These are phyloP conservation scores for Dioszegia crocea DNA, from an alignment of 768 basidiomycete genomes.

Conservation along the genomic window DNA sequence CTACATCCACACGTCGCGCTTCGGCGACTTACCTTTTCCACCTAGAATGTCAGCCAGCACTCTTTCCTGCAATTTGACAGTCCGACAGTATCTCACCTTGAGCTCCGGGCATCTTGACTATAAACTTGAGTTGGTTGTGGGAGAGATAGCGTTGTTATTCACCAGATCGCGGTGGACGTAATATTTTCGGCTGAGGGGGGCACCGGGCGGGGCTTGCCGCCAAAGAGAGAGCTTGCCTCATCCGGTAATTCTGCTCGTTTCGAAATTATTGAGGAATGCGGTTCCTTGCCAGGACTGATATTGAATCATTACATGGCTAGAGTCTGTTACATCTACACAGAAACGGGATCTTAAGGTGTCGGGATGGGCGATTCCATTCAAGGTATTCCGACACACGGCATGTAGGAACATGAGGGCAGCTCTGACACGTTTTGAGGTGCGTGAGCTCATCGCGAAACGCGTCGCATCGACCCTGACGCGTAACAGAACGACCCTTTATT, in stretches of 20 bases:
- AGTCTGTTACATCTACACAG: background rate
- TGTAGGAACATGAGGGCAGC: no score
- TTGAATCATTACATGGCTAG: no score
- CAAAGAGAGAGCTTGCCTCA: background rate
- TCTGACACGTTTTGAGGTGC: no score
- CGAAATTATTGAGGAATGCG: background rate
- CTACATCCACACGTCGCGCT: background rate
- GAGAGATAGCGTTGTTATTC: background rate
- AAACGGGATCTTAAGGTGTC: no score
- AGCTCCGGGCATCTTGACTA: slow-evolving; percentile 1
- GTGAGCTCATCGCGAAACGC: background rate
- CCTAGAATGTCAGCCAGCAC: background rate
- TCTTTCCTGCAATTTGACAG: no score
- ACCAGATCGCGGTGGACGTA: no score
- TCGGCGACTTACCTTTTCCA: slow-evolving; percentile 1
- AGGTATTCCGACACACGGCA: no score
- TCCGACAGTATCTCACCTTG: no score
- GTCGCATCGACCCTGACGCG: background rate
- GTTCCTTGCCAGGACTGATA: no score
- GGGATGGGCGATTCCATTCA: no score
- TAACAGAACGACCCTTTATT: background rate
- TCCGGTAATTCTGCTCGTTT: background rate
- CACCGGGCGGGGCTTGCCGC: background rate
- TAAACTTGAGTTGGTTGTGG: background rate
- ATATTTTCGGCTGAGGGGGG: no score